These are phyloP conservation scores for Naegleria fowleri DNA, from an alignment of 208 protist species.

Conservation along the genomic window DNA sequence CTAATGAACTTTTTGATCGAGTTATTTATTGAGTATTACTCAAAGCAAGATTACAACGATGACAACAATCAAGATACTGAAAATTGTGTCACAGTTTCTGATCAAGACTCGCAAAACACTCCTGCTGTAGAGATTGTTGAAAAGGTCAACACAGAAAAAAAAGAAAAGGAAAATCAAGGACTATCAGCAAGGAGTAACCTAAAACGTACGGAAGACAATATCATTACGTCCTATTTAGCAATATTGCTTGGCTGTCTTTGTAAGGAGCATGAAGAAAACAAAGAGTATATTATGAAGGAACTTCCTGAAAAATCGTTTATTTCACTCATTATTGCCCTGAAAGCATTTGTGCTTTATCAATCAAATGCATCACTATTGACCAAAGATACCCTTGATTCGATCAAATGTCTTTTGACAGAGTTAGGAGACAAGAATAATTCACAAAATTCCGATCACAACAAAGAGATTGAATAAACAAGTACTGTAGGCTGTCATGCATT, in stretches of 20 bases:
- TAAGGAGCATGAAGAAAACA: not conserved
- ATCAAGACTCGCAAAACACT: not conserved
- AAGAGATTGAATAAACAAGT: no score
- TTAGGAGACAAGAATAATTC: not conserved
- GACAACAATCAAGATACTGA: not conserved
- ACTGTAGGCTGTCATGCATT: no score
- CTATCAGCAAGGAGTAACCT: not conserved
- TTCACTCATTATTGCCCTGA: not conserved
- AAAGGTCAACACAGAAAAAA: not conserved
- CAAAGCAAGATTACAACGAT: not conserved
- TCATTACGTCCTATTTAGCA: conserved; percentile 8
- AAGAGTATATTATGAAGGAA: not conserved
- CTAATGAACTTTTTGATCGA: not conserved
- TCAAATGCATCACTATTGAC: not conserved
- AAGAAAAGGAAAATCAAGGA: not conserved
- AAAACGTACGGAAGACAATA: not conserved
- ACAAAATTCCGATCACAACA: not conserved
- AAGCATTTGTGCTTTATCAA: conserved; percentile 7
- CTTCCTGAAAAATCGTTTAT: not conserved
- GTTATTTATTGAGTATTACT: not conserved
- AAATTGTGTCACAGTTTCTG: not conserved
- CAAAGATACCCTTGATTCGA: not conserved
- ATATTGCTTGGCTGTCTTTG: not conserved
- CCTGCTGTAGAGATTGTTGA: not conserved
- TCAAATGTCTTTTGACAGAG: not conserved